Evolutionary conservation across 768 basidiomycete genomes (phyloP).

Genomic region (Lyophyllum decastes): DNA sequence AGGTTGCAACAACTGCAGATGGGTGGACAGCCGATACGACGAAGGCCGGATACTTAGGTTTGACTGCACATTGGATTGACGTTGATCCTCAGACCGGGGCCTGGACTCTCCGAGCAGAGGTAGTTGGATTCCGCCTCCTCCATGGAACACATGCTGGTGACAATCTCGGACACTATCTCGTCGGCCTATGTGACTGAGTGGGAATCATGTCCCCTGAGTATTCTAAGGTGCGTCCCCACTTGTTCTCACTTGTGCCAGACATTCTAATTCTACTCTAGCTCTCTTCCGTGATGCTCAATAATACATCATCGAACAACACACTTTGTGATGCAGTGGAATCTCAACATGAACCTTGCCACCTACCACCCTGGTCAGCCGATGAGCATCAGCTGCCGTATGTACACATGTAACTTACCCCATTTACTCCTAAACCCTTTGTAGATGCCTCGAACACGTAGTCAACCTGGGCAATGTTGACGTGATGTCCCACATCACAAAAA

Average conservation of each 20-base stretch:
- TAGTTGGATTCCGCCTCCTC: conserved; percentile 23
- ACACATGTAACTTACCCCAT: too few relatives aligned
- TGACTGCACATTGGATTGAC: conserved; percentile 25
- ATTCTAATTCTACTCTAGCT: conserved; percentile 21
- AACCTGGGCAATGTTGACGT: too few relatives aligned
- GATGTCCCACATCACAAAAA: conserved; percentile 29
- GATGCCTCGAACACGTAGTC: conserved; percentile 27
- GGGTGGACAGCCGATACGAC: conserved; percentile 19
- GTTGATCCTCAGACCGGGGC: conserved; percentile 6
- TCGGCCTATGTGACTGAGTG: conserved; percentile 22
- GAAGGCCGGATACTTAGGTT: conserved; percentile 10
- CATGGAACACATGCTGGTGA: conserved; percentile 24
- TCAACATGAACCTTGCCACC: conserved; percentile 7
- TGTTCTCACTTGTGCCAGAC: too few relatives aligned
- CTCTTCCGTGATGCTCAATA: conserved; percentile 20
- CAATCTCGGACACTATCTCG: conserved; percentile 27
- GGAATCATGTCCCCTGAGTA: conserved; percentile 19
- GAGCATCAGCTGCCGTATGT: conserved; percentile 22
- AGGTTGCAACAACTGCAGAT: conserved; percentile 18
- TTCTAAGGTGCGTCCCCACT: conserved; percentile 22
- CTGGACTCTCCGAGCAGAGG: conserved; percentile 24
- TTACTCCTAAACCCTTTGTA: too few relatives aligned
- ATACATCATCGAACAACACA: conserved; percentile 24
- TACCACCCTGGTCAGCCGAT: conserved; percentile 13
- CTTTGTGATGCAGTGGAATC: conserved; percentile 15